These are phyloP conservation scores for Agaricus blazei DNA, from an alignment of 768 basidiomycete species.

Conservation along the genomic window DNA sequence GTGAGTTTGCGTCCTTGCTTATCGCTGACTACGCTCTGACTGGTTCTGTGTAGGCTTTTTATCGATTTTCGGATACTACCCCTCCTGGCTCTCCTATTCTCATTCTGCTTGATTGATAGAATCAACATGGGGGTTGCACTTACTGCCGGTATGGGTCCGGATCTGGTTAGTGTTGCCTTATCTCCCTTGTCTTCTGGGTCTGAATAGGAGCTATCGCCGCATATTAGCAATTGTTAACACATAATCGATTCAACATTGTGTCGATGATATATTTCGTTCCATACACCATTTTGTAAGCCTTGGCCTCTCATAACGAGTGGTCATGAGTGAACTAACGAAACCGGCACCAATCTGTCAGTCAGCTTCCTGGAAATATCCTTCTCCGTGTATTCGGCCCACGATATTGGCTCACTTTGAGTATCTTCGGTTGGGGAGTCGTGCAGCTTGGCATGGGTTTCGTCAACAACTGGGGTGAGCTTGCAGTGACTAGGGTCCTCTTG, in stretches of 20 bases:
- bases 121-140: constrained; percentile 38
- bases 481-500: constrained; percentile 37
- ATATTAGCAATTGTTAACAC: constrained; percentile 25
- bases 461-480: constrained; percentile 32
- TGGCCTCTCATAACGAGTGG: not conserved
- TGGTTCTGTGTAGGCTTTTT: constrained; percentile 25
- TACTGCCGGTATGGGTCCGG: constrained; percentile 38
- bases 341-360: constrained; percentile 20
- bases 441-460: constrained; percentile 44
- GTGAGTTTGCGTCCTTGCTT: constrained; percentile 15
- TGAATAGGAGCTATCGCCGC: not conserved
- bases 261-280: constrained; percentile 41
- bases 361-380: constrained; percentile 41
- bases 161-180: constrained; percentile 22
- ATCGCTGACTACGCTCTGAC: not conserved
- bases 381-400: constrained; percentile 38
- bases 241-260: constrained; percentile 34
- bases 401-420: constrained; percentile 38
- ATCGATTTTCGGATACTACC: constrained; percentile 40
- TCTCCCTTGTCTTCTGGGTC: not conserved
- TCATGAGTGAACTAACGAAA: not conserved
- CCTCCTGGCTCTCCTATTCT: constrained; percentile 33
- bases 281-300: constrained; percentile 36
- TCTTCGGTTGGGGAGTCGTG: constrained; percentile 38
- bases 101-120: constrained; percentile 39